These are phyloP conservation scores for Fusarium citri DNA, from an alignment of 2,329 filamentous ascomycete species.

Conservation along the genomic window DNA sequence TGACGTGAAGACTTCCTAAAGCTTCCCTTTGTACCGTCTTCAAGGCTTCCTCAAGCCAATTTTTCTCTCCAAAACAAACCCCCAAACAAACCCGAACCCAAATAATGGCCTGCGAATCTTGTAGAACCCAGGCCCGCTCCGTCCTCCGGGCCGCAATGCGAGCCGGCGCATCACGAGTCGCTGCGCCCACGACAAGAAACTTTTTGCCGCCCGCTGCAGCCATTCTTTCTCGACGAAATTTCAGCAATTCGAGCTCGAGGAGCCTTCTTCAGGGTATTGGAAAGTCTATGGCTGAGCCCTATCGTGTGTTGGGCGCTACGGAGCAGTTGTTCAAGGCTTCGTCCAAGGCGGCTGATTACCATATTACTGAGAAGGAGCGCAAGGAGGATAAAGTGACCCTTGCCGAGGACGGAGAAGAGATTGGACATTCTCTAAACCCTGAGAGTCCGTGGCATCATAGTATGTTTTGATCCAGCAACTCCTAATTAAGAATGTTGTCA, in stretches of 20 bases:
- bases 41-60: slow-evolving; percentile 10
- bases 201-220: slow-evolving; percentile 33
- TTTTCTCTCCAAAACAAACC: background rate
- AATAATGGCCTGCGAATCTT: slow-evolving; percentile 61
- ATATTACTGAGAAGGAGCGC: slow-evolving; percentile 74
- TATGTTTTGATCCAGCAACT: slow-evolving; percentile 54
- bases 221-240: slow-evolving; percentile 46
- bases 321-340: slow-evolving; percentile 83
- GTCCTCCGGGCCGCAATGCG: slow-evolving; percentile 53
- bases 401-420: slow-evolving; percentile 82
- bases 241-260: slow-evolving; percentile 52
- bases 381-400: slow-evolving; percentile 75
- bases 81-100: slow-evolving; percentile 9
- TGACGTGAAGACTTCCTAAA: slow-evolving; percentile 47
- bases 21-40: slow-evolving; percentile 11
- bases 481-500: background rate
- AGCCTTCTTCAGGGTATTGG: slow-evolving; percentile 52
- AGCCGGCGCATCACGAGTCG: slow-evolving; percentile 44
- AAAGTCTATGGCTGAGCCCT: slow-evolving; percentile 59
- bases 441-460: slow-evolving; percentile 77
- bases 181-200: slow-evolving; percentile 39
- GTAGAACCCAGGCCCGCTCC: slow-evolving; percentile 58
- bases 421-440: slow-evolving; percentile 64
- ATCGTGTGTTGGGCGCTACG: slow-evolving; percentile 83
- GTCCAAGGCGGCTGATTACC: slow-evolving; percentile 78